Evolutionary conservation across 2,329 filamentous ascomycete genomes (phyloP), one percentile per base, ranked within the genome.

Genomic region (Akanthomyces muscarius): DNA sequence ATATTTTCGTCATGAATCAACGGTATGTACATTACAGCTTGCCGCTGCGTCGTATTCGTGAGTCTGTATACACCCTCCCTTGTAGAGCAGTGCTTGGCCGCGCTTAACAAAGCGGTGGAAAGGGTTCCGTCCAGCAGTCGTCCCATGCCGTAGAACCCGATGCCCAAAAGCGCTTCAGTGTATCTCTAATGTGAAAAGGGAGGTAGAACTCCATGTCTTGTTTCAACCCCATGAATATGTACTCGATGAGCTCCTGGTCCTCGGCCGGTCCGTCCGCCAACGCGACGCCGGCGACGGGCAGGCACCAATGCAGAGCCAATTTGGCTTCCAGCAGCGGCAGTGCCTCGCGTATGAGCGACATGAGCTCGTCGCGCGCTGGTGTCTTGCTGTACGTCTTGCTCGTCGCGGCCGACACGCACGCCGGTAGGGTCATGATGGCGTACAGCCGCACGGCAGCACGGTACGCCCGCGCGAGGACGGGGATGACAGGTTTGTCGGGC

Each of bases 391-490:
- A 36, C 13, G 13, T 8, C n/a, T 21, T 10, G 11, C 42, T 28
- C 18, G 42, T 48, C 3, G 30, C 28, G 14, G 28, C 18, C 13
- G 52, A 55, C 38, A 55, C 21, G 38, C 52, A 55, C 5, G 33
- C 10, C 23, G 55, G 55, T 44, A 58, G 23, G 28, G 55, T 58
- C 55, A 58, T 58, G 44, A 58, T 38, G 42, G 42, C 55, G 44
- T 48, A 58, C 10, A 58, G 44, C 30, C 42, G 55, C n/a, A 58
- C 55, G 42, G 55, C 55, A 14, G 55, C 44, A 4, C 21, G 42
- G 55, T 58, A 58, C 18, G 55, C 55, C 16, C 55, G 55, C n/a
- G 44, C 55, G 13, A 58, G 55, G 14, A 58, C 42, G n/a, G 21
- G 55, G 13, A 48, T 10, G 4, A 30, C 55, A 5, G 55, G 55